Evolutionary conservation across 495 filamentous ascomycete genomes (phyloP).

Genomic region (Tuber microsphaerosporum): DNA sequence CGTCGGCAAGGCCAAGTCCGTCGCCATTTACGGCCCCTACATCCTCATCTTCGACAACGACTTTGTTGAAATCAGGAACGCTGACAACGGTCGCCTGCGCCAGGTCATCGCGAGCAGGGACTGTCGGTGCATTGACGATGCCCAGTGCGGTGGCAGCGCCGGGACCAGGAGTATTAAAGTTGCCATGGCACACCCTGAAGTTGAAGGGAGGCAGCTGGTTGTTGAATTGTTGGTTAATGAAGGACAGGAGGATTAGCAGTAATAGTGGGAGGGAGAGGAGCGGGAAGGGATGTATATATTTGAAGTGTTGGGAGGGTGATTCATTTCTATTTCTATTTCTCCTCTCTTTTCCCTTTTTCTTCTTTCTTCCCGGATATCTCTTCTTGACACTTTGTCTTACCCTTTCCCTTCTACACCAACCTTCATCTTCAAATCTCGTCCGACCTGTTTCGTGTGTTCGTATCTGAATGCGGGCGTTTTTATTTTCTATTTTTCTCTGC

Average conservation of each 20-base stretch:
- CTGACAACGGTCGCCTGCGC: constrained; percentile 83
- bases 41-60: constrained; percentile 76
- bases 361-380: background rate
- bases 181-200: constrained; percentile 87
- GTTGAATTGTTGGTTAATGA: constrained; percentile 91
- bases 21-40: constrained; percentile 74
- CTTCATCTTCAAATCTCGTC: background rate
- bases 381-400: background rate
- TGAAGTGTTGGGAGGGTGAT: background rate
- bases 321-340: background rate
- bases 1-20: constrained; percentile 70
- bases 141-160: constrained; percentile 28
- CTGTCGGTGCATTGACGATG: constrained; percentile 82
- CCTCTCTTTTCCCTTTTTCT: background rate
- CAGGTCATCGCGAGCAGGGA: constrained; percentile 91
- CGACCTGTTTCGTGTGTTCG: background rate
- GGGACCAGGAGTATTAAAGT: constrained; percentile 69
- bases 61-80: constrained; percentile 94
- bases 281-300: constrained; percentile 3
- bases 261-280: background rate
- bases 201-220: constrained; percentile 72
- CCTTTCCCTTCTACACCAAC: background rate
- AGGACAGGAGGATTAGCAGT: constrained; percentile 67
- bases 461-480: background rate
- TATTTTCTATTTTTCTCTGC: background rate